Evolutionary conservation across 176 grass and related monocot species (phyloP).

Genomic region (Paspalum notatum): DNA sequence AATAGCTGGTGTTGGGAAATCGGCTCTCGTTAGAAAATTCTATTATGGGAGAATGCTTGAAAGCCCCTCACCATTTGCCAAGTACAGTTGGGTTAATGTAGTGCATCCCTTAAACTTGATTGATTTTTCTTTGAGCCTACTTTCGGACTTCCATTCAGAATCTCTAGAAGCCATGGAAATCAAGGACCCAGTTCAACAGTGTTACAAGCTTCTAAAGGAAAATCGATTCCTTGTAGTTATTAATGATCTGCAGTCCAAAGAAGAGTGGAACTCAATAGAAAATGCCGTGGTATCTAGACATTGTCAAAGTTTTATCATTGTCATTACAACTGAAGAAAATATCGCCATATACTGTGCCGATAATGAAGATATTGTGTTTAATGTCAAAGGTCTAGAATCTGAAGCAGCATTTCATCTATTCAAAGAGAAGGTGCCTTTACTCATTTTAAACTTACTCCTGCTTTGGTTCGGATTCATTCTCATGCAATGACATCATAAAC

Average conservation of each 20-base stretch:
- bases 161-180: neutral
- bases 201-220: neutral
- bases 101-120: neutral
- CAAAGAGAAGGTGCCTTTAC: neutral
- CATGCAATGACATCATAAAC: too few relatives aligned
- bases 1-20: constrained; percentile 16
- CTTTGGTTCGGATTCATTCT: too few relatives aligned
- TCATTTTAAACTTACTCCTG: neutral
- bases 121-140: neutral
- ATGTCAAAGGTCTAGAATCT: neutral
- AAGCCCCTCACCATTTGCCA: neutral
- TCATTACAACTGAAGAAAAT: neutral
- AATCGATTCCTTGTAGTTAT: neutral
- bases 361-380: neutral
- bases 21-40: neutral
- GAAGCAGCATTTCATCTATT: constrained; percentile 3
- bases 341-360: neutral
- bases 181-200: neutral
- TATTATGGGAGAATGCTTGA: neutral
- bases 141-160: neutral
- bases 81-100: neutral
- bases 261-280: constrained; percentile 1
- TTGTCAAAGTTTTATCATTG: neutral
- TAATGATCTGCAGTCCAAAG: neutral
- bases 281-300: neutral